Base-by-base conservation (phyloP, 257 asterid species). In the Avicennia marina region DNA sequence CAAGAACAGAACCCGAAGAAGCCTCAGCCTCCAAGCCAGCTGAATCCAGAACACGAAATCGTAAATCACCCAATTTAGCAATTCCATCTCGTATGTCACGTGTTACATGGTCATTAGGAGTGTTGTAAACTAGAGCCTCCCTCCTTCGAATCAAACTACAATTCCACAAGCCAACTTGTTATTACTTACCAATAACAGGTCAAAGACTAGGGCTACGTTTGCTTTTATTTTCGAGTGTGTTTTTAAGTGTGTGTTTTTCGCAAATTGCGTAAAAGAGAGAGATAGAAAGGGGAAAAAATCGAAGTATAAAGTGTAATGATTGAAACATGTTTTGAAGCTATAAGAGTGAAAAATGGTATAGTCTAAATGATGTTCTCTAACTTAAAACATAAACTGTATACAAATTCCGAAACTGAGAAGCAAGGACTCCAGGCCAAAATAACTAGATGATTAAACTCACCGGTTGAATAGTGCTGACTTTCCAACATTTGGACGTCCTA, bases 11-110 rank as follows among this genome's bases (percentile, higher is more conserved):
- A 77, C 99, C 96, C 8, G 95, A 86, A 52, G 99, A 83, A 44
- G 95, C 97, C 80, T 89, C 96, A 21, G 99, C 99, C 79, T 93
- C 97, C 71, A 93, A 73, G 63, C 99, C 96, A 67, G 99, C 99
- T 38, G 99, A 93, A 81, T 93, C 99, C 71, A 93, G 70, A 63
- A 93, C 86, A 44, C 83, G 81, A 54, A 93, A 93, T 68, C 96
- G 79, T 78, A 89, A 71, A 66, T 84, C 87, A 46, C 99, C 93
- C 78, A 89, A 64, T 74, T 86, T 89, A 7, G 97, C 97, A 71
- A 93, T 78, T 57, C 99, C 99, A 58, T 93, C 97, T 56, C 97
- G 74, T 68, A 93, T 82, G 49, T 93, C 99, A 27, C 96, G 87
- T 4, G 97, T 89, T 49, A 93, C 99, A 71, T 93, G 95, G 60